Evolutionary conservation across 192 early-diverging fungal genomes (phyloP), one percentile per base, ranked within the genome.

Genomic region (Backusella luteola): DNA sequence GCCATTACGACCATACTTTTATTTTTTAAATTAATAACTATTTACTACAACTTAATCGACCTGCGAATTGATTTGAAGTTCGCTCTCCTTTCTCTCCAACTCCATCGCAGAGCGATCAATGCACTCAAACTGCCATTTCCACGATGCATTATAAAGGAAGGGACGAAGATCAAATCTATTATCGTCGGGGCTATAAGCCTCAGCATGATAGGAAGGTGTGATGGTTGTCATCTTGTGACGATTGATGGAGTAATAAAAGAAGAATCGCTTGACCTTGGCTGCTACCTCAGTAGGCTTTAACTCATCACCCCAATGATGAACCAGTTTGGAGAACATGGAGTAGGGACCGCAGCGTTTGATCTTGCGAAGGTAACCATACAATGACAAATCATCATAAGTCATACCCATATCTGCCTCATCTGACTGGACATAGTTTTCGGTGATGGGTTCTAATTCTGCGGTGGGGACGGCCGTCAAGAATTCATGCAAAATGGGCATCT

Each of bases 381-480:
- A 86, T 12, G 95, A 93, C 0, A 99, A 87, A 69, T 99, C 98
- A 17, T 92, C 90, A 81, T 99, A 99, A 19, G 93, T 93, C 97
- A 99, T 99, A 14, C 96, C 96, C 98, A 99, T 99, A 76, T 99
- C 98, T 26, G 89, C 92, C 78, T 98, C 98, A 81, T 96, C 95
- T 0, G 92, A 89, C 80, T 99, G 98, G 32, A 89, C 87, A 80
- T 97, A 96, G 46, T 81, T 81, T 19, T 85, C 86, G 1, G 96
- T 93, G 41, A 93, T 91, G 1, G 98, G 98, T 73, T 99, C 97
- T 34, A 99, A 86, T 78, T 99, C 98, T 15, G 98, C 98, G 12
- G 97, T 97, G 9, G 98, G 96, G 19, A 89, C 91, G 0, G 95
- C 95, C 23, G 90, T 83, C 41, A 99, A 78, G 83, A 99, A 99